phyloP scores from a whole-genome alignment of 805 yeast species.

The Kodamaea kakaduensis region DNA sequence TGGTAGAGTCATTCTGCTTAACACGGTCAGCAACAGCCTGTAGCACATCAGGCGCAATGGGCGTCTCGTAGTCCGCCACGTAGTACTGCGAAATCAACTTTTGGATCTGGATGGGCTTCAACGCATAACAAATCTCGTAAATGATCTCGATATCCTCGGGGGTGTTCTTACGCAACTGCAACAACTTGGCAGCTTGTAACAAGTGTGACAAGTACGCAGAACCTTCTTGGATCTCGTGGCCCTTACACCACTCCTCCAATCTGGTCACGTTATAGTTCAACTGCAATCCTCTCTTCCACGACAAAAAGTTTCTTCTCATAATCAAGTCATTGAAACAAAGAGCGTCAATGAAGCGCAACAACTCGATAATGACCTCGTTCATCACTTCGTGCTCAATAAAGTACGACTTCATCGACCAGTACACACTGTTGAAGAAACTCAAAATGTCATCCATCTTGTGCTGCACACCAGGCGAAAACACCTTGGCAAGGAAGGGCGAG shows the following conservation, averaged over 20 bases:
- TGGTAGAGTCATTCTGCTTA: slow-evolving; percentile 51
- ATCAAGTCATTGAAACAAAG: slow-evolving; percentile 92
- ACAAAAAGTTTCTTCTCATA: slow-evolving; percentile 88
- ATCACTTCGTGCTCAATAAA: slow-evolving; percentile 81
- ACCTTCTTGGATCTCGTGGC: slow-evolving; percentile 86
- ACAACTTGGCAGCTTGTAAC: slow-evolving; percentile 86
- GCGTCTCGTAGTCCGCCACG: slow-evolving; percentile 92
- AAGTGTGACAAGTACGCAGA: slow-evolving; percentile 79
- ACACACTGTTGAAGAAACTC: slow-evolving; percentile 82
- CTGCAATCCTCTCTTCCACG: slow-evolving; percentile 98
- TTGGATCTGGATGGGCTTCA: slow-evolving; percentile 94
- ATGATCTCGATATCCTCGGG: slow-evolving; percentile 86
- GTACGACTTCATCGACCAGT: slow-evolving; percentile 90
- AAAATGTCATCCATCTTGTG: slow-evolving; percentile 93
- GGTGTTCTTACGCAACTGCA: slow-evolving; percentile 88
- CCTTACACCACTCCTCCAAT: slow-evolving; percentile 97
- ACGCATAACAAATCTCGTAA: slow-evolving; percentile 90
- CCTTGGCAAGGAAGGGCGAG: slow-evolving; percentile 76
- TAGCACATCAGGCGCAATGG: slow-evolving; percentile 77
- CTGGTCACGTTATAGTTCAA: slow-evolving; percentile 94
- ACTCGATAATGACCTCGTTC: slow-evolving; percentile 77
- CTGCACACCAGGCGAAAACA: slow-evolving; percentile 66
- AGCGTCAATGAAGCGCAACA: slow-evolving; percentile 84
- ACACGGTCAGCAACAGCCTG: slow-evolving; percentile 79
- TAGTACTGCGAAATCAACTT: slow-evolving; percentile 83